Base-by-base conservation (phyloP, 2,329 filamentous ascomycete genomes). In the Nothophoma quercina region DNA sequence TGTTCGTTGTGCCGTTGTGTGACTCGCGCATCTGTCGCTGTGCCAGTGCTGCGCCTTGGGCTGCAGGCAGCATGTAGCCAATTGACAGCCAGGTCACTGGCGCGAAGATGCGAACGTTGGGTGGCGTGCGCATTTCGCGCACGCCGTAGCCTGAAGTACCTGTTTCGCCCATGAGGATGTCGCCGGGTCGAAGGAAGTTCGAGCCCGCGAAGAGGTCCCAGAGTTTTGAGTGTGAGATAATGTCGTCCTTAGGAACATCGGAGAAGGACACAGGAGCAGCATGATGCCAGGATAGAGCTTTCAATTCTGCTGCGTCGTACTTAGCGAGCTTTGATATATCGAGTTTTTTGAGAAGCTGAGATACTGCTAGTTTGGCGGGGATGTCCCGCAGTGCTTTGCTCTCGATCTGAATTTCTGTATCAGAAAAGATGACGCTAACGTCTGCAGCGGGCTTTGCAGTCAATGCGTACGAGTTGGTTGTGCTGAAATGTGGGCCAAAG, bases 31-130 rank as follows among this genome's bases (percentile, higher is more conserved):
- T 30, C 15, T 55, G 48, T 19, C 39, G 42, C 39, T 51, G 56
- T 16, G 61, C 61, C 13, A 85, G 71, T 0, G 81, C 79, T 0
- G 81, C 81, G 2, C 84, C 84, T 18, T 83, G 78, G 3, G 81
- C 79, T 1, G 81, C 84, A 1, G 82, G 81, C 0, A 87, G 77
- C 71, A 84, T 85, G 68, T 84, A 86, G 0, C 83, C 83, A 50
- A 86, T 85, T 0, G 82, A 85, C 1, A 59, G 10, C 56, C 56
- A 59, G 2, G 56, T 59, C 9, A 59, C 56, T 6, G 56, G 53
- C 9, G 53, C 49, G 16, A 57, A 59, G 10, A 57, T 16, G 1
- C 56, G 50, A 4, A 55, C 55, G 18, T 52, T 54, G 2, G 46
- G 21, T 33, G 56, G 56, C 19, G 55, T 55, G 15, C 38, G 54